Conservation (phyloP, 352 stramenopile species). For the Pythium apleroticum region DNA sequence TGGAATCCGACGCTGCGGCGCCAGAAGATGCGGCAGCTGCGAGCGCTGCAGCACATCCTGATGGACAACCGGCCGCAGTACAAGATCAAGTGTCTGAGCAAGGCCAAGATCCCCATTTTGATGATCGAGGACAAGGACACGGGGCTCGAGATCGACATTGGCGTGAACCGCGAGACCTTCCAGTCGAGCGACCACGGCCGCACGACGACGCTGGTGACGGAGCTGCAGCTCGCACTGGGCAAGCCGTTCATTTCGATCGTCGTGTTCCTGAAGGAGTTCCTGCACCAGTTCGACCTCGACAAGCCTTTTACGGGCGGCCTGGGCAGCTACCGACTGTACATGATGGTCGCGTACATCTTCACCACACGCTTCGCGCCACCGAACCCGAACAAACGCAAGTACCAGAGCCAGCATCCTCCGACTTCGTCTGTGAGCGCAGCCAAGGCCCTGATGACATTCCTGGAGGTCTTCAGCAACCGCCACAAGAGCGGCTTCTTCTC, state of each 20-base stretch:
- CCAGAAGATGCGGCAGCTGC: constrained; percentile 53
- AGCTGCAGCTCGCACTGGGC: constrained; percentile 45
- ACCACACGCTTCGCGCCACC: constrained; percentile 22
- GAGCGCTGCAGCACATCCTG: constrained; percentile 57
- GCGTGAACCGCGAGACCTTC: constrained; percentile 63
- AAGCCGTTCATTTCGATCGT: constrained; percentile 53
- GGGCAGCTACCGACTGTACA: constrained; percentile 77
- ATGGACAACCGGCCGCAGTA: constrained; percentile 47
- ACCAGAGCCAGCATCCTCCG: not conserved
- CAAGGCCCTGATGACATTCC: constrained; percentile 50
- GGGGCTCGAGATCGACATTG: constrained; percentile 59
- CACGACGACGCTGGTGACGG: constrained; percentile 56
- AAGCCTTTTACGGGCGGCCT: constrained; percentile 79
- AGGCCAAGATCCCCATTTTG: constrained; percentile 76
- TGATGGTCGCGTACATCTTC: constrained; percentile 79
- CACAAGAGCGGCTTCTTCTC: constrained; percentile 50
- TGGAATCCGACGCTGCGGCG: constrained; percentile 69
- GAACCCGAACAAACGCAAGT: constrained; percentile 11
- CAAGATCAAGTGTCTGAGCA: constrained; percentile 63
- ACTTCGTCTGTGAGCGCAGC: constrained; percentile 13
- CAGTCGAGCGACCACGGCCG: constrained; percentile 57
- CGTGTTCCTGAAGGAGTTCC: constrained; percentile 73
- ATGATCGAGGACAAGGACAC: constrained; percentile 58
- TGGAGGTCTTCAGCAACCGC: constrained; percentile 69
- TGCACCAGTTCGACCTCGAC: constrained; percentile 76